phyloP scores from a whole-genome alignment of 1,139 yeast species.

The Meyerozyma carpophila region DNA sequence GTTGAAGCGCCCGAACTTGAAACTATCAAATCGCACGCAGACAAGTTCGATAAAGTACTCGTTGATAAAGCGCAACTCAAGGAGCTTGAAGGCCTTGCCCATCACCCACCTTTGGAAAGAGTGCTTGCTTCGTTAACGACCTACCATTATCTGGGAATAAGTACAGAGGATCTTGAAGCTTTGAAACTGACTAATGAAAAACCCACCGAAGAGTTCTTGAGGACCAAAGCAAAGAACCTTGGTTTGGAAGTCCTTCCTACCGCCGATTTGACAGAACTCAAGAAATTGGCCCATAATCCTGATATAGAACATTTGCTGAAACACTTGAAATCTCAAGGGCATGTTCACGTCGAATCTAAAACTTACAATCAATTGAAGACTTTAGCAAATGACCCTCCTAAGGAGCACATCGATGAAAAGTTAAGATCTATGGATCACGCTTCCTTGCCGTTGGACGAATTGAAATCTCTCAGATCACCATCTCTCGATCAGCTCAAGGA shows the following conservation, averaged over 20 bases:
- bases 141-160: slow-evolving; percentile 12
- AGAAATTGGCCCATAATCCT: slow-evolving; percentile 26
- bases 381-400: background rate
- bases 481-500: background rate
- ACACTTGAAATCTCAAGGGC: slow-evolving; percentile 16
- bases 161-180: slow-evolving; percentile 8
- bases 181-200: background rate
- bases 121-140: background rate
- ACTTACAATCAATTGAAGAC: background rate
- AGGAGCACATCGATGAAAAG: background rate
- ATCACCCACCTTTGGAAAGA: background rate
- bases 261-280: slow-evolving; percentile 15
- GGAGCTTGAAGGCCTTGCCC: background rate
- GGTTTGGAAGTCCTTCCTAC: slow-evolving; percentile 3
- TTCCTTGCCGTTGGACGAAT: background rate
- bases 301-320: slow-evolving; percentile 27
- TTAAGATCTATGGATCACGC: background rate
- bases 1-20: background rate
- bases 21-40: background rate
- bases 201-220: slow-evolving; percentile 6
- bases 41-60: background rate
- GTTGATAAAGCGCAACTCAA: no score
- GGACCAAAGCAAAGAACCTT: slow-evolving; percentile 12
- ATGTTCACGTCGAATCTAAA: background rate
- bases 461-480: background rate